Evolutionary conservation across 495 filamentous ascomycete species (phyloP).

Genomic region (Aspergillus carlsbadensis): DNA sequence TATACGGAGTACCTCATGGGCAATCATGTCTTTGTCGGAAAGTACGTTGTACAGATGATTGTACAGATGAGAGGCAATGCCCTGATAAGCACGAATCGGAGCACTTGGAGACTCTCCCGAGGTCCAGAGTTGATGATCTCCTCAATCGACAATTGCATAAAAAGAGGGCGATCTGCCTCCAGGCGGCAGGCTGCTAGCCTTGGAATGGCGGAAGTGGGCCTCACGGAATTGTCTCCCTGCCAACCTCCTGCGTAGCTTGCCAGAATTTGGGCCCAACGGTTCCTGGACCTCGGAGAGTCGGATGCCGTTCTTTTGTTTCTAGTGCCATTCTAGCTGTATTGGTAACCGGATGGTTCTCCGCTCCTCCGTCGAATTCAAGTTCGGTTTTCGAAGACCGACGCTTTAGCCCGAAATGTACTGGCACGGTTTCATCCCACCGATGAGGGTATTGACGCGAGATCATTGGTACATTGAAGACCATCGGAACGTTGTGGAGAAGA

Average conservation of each 20-base stretch:
- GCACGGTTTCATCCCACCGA: constrained; percentile 3
- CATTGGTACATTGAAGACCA: neutral
- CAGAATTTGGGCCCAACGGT: neutral
- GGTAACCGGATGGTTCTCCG: constrained; percentile 8
- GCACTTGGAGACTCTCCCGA: too few relatives aligned
- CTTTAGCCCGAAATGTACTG: neutral
- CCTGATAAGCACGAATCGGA: neutral
- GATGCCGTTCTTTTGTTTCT: constrained; percentile 5
- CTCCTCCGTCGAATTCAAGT: neutral
- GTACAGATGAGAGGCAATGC: neutral
- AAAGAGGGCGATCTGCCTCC: constrained; percentile 1
- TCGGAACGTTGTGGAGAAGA: neutral
- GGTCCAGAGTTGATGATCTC: neutral
- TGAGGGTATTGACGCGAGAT: neutral
- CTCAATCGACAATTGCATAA: neutral
- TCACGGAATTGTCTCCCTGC: constrained; percentile 7
- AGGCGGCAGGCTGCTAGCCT: neutral
- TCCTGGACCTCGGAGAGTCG: constrained; percentile 7
- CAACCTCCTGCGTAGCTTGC: constrained; percentile 1
- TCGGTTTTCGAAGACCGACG: neutral
- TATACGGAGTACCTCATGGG: neutral
- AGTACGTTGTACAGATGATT: neutral
- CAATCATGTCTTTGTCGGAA: neutral
- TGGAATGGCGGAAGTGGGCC: neutral
- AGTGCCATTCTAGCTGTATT: constrained; percentile 12